A percentile compares a stretch with the other conserved stretches of the same genome.
These are phyloP conservation scores for Aeminium ludgeri DNA, from an alignment of 495 filamentous ascomycete species.

Conservation along the genomic window DNA sequence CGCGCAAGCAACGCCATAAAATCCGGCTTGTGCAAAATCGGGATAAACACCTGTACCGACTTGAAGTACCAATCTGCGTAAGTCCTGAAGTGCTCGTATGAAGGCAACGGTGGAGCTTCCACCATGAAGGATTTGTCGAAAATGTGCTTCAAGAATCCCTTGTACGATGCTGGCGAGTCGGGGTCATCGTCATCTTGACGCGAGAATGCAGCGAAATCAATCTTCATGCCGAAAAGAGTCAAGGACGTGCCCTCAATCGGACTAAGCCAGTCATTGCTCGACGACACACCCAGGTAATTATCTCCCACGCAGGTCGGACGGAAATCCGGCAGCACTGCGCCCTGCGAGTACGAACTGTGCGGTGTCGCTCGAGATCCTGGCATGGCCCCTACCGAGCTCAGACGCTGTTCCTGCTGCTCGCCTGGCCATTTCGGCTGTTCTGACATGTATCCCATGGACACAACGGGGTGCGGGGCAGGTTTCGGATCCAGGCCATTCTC, in stretches of 20 bases:
- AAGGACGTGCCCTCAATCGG: constrained; percentile 58
- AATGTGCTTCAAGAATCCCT: constrained; percentile 43
- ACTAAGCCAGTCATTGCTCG: constrained; percentile 47
- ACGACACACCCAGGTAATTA: constrained; percentile 56
- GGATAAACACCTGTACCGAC: constrained; percentile 53
- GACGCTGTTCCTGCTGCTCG: background rate
- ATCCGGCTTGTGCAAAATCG: constrained; percentile 52
- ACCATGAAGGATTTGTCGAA: constrained; percentile 14
- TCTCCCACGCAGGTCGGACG: constrained; percentile 40
- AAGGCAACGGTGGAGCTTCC: constrained; percentile 12
- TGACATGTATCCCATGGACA: background rate
- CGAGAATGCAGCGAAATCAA: constrained; percentile 57
- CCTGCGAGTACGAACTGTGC: background rate
- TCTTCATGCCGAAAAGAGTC: constrained; percentile 56
- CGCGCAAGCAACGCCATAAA: constrained; percentile 43
- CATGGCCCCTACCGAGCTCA: background rate
- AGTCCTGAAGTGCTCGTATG: constrained; percentile 32
- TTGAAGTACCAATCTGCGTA: constrained; percentile 59
- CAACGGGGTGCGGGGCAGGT: constrained; percentile 1
- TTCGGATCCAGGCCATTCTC: constrained; percentile 22
- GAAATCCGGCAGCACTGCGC: constrained; percentile 27
- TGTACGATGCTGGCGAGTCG: constrained; percentile 46
- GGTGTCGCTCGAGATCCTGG: background rate
- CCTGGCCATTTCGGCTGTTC: background rate
- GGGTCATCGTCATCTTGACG: constrained; percentile 47